phyloP scores from a whole-genome alignment of 305 asterid species.

The Galium porrigens region DNA sequence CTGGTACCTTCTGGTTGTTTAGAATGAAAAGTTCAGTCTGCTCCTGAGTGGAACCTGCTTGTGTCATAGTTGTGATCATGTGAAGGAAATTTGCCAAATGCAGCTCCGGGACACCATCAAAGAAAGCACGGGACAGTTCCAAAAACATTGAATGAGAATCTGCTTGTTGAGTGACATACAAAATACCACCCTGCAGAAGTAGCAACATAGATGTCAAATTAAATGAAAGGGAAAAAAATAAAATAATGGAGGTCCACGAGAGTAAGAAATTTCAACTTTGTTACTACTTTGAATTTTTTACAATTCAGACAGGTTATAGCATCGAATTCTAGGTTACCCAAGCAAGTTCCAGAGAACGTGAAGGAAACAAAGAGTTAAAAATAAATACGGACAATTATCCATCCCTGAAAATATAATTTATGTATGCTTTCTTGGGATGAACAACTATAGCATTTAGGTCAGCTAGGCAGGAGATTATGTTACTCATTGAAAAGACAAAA shows the following conservation, averaged over 20 bases:
- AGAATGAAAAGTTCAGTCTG: slow-evolving; percentile 57
- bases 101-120: slow-evolving; percentile 42
- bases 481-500: background rate
- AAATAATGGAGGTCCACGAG: background rate
- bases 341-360: background rate
- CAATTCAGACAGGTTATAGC: background rate
- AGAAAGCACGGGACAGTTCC: slow-evolving; percentile 56
- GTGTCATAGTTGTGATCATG: slow-evolving; percentile 64
- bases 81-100: slow-evolving; percentile 79
- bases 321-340: background rate
- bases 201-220: background rate
- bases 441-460: background rate
- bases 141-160: slow-evolving; percentile 57
- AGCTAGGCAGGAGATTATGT: background rate
- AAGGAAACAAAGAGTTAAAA: background rate
- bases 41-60: slow-evolving; percentile 71
- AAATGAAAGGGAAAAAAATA: background rate
- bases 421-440: background rate
- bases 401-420: background rate
- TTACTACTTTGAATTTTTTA: background rate
- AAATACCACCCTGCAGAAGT: slow-evolving; percentile 42
- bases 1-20: slow-evolving; percentile 67
- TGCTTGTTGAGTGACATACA: slow-evolving; percentile 47
- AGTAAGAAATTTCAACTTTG: background rate
- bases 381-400: background rate